phyloP scores from a whole-genome alignment of 129 eudicot species.

The Tagetes erecta region DNA sequence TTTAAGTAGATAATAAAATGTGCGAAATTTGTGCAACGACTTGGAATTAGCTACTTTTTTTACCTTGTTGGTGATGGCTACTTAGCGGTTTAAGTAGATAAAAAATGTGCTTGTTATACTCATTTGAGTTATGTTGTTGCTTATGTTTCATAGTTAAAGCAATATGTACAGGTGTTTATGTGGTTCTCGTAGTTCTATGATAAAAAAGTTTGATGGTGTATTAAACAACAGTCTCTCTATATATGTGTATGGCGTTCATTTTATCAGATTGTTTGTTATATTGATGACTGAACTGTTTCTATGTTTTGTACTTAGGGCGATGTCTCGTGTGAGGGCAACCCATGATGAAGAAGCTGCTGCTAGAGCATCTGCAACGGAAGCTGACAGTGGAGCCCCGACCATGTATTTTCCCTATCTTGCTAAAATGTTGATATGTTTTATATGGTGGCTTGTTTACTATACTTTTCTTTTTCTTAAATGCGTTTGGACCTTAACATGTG shows the following conservation, averaged over 20 bases:
- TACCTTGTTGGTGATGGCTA: no score
- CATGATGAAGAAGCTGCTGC: constrained; percentile 83
- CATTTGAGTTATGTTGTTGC: background rate
- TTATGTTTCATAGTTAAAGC: background rate
- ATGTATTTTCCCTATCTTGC: constrained; percentile 44
- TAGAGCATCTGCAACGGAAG: constrained; percentile 61
- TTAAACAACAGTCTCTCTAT: background rate
- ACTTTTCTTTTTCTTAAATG: background rate
- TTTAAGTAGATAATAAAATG: background rate
- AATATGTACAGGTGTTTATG: background rate
- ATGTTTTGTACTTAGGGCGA: constrained; percentile 27
- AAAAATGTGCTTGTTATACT: background rate
- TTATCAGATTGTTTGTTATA: no score
- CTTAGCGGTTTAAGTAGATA: background rate
- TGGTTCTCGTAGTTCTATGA: background rate
- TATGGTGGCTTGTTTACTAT: background rate
- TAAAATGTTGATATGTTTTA: background rate
- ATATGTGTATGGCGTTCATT: no score
- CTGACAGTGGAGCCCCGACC: constrained; percentile 75
- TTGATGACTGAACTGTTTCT: background rate
- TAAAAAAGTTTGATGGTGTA: background rate
- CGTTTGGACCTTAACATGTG: background rate
- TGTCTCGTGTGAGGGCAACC: constrained; percentile 50
- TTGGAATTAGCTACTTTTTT: no score
- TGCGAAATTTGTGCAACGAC: background rate